Base-by-base conservation (phyloP, 2,329 filamentous ascomycete species). In the Penicillium sp. region DNA sequence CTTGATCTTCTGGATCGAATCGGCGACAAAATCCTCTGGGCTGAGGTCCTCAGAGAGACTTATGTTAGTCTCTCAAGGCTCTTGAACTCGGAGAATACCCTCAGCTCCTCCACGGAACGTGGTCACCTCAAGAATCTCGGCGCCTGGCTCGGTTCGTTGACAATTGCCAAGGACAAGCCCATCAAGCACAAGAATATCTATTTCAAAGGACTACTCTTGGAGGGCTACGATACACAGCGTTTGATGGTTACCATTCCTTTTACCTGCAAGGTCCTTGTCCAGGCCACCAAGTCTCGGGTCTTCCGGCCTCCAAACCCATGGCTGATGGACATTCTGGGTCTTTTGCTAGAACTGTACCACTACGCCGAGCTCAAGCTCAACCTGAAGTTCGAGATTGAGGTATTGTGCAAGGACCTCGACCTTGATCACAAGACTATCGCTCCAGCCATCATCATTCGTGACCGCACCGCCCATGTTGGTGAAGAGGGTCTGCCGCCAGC, bases 321-420 rank as follows among this genome's bases (percentile, higher is more conserved):
- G 95, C 77, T 97, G 47, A 96, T 97, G 90, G 95, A 99, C 69
- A 95, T 99, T 55, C 87, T 99, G 57, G 86, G 91, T 64, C 82
- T 98, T 7, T 83, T 99, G 38, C 91, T 96, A 69, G 96, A 99
- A 72, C 83, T 99, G 4, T 99, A 99, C 71, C 90, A 96, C 71
- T 90, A 90, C 69, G 92, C 91, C 14, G 94, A 97, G 68, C 81
- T 99, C 57, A 98, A 98, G 75, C 85, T 99, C 39, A 98, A 98
- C 67, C 88, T 96, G 54, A 99, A 98, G 70, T 99, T 99, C 69
- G 95, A 99, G 76, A 98, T 99, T 59, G 95, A 99, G 76, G 93
- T 99, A 28, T 84, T 99, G 25, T 99, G 93, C 81, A 96, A 96
- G 73, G 93, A 93, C 12, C 81, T 99, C 15, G 89, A 89, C 56